phyloP scores from a whole-genome alignment of 441 rosid genomes.

The Viola pubescens region DNA sequence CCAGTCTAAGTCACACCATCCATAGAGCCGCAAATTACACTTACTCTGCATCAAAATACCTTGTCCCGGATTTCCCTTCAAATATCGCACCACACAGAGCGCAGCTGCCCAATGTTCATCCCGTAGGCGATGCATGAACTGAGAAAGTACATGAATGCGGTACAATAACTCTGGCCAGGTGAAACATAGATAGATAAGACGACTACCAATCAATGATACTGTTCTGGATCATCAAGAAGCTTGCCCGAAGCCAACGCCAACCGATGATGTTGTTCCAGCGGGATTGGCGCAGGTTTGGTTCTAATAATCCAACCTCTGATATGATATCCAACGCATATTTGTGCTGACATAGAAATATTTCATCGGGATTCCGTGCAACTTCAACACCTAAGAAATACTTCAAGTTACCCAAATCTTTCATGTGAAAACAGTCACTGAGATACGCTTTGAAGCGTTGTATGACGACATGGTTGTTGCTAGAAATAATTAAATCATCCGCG shows the following conservation, averaged over 20 bases:
- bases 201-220: neutral
- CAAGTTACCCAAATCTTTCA: slow-evolving; percentile 3
- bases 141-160: slow-evolving; percentile 1
- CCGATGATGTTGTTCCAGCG: neutral
- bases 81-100: neutral
- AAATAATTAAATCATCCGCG: slow-evolving; percentile 16
- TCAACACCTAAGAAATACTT: slow-evolving; percentile 14
- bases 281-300: neutral
- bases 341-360: neutral
- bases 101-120: neutral
- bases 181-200: slow-evolving; percentile 1
- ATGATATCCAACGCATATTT: slow-evolving; percentile 11
- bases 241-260: neutral
- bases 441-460: neutral
- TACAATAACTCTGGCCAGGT: neutral
- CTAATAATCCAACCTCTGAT: neutral
- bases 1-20: neutral
- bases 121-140: slow-evolving; percentile 4
- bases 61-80: neutral
- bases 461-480: neutral
- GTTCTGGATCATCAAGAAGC: neutral
- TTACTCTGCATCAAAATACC: neutral
- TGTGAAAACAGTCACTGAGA: neutral
- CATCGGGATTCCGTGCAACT: neutral
- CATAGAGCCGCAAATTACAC: neutral